These are phyloP conservation scores for Leccinum solheimii DNA, from an alignment of 1,284 basidiomycete species.

Conservation along the genomic window DNA sequence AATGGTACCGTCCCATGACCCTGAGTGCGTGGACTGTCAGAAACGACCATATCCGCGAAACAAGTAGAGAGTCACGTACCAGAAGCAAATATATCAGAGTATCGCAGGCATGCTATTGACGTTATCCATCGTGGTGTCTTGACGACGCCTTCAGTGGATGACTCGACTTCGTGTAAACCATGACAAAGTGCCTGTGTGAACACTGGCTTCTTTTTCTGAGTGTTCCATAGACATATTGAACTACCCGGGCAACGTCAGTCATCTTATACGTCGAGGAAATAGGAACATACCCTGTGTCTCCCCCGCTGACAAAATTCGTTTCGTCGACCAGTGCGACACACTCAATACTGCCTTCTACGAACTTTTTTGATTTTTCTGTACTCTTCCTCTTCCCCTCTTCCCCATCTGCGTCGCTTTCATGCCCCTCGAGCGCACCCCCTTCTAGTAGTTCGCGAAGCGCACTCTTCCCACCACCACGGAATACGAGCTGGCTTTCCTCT, in stretches of 20 bases:
- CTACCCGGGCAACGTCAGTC: conserved; percentile 41
- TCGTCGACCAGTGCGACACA: conserved; percentile 95
- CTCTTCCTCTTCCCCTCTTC: conserved; percentile 40
- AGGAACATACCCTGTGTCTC: conserved; percentile 84
- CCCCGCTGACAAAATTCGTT: conserved; percentile 88
- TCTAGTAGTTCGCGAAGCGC: conserved; percentile 79
- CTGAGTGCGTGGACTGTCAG: conserved; percentile 40
- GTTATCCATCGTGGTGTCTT: conserved; percentile 90
- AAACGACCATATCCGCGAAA: neutral
- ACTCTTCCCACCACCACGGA: conserved; percentile 87
- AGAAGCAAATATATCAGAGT: conserved; percentile 90
- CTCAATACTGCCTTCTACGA: conserved; percentile 90
- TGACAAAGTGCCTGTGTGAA: conserved; percentile 86
- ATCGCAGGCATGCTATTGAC: conserved; percentile 76
- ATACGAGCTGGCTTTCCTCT: conserved; percentile 95
- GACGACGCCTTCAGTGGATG: conserved; percentile 73
- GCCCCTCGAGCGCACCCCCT: conserved; percentile 56
- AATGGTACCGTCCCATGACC: conserved; percentile 90
- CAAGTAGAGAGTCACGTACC: conserved; percentile 47
- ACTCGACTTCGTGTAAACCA: conserved; percentile 72
- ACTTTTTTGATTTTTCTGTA: conserved; percentile 49
- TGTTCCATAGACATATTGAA: conserved; percentile 89
- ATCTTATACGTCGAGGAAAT: conserved; percentile 17
- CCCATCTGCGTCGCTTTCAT: conserved; percentile 51
- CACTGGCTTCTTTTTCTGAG: conserved; percentile 95